phyloP scores from a whole-genome alignment of 768 basidiomycete genomes.

The Phlegmacium glaucopus region DNA sequence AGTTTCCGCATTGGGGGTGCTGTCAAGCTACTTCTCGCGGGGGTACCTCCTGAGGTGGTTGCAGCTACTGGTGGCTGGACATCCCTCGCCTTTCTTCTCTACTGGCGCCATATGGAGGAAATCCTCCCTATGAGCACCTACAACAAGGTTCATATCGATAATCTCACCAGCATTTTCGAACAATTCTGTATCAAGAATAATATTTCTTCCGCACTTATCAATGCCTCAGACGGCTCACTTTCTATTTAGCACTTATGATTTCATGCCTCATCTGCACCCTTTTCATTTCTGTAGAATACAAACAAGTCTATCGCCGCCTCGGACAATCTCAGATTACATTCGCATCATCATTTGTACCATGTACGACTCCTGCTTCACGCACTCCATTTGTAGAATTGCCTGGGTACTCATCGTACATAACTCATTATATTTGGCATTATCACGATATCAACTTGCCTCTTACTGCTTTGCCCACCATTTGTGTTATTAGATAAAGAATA shows the following conservation, averaged over 20 bases:
- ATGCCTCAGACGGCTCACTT: neutral
- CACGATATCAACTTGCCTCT: neutral
- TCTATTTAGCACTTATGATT: neutral
- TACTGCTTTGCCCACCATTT: no score
- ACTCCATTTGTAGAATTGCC: no score
- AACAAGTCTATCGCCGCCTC: no score
- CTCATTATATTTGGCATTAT: neutral
- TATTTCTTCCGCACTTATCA: neutral
- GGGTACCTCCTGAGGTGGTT: slow-evolving; percentile 22
- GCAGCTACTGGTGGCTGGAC: slow-evolving; percentile 22
- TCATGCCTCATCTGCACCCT: no score
- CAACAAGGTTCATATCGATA: neutral
- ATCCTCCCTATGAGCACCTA: slow-evolving; percentile 7
- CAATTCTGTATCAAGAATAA: neutral
- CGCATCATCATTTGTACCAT: no score
- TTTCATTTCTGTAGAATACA: no score
- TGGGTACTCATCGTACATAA: no score
- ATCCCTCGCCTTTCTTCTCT: slow-evolving; percentile 25
- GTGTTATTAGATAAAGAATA: no score
- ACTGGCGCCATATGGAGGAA: slow-evolving; percentile 20
- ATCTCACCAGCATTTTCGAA: neutral
- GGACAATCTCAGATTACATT: no score
- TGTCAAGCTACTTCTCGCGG: slow-evolving; percentile 11
- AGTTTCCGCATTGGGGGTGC: slow-evolving; percentile 28
- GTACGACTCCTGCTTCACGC: no score